Base-by-base conservation (phyloP, 1,284 basidiomycete genomes). In the Malassezia arunalokei region DNA sequence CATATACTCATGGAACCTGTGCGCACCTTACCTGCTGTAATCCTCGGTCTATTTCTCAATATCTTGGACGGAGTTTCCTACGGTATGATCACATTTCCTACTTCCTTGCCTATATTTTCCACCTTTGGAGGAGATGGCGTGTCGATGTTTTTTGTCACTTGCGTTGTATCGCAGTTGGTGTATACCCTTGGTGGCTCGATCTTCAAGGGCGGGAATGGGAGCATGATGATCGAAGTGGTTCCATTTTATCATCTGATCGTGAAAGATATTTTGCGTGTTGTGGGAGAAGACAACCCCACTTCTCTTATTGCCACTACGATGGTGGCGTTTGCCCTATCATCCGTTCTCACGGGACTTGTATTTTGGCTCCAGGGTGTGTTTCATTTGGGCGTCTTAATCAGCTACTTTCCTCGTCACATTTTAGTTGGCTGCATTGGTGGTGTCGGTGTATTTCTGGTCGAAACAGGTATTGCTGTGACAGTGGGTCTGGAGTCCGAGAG, bases 371-470 rank as follows among this genome's bases (percentile, higher is more conserved):
- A 71, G 14, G 92, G 92, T 14, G 80, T 80, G 9, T 80, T 94
- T 54, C 82, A 82, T 28, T 78, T 96, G 6, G 92, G 92, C 5
- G 79, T 82, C 5, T 75, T 96, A 30, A 85, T 95, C 50, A 90
- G 91, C 0, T 98, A 96, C 76, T 96, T 98, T 76, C 92, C 92
- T 9, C 79, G 92, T 7, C 91, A 95, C 73, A 95, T 96, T 68
- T 53, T 73, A 27, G 68, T 73, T 37, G 85, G 84, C 1, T 92
- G 90, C 68, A 96, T 98, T 40, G 92, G 92, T 9, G 92, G 92
- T 24, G 88, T 98, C 24, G 92, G 92, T 11, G 82, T 86, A 12
- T 98, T 98, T 75, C 77, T 98, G 38, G 59, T 73, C 53, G 68
- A 71, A 51, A 73, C 70, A 0, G 70, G 70, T 1, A 54, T 95